Percentiles rank a stretch among this genome's conserved stretches.
phyloP scores from a whole-genome alignment of 1,139 yeast genomes.

The Suhomyces panamericanus region DNA sequence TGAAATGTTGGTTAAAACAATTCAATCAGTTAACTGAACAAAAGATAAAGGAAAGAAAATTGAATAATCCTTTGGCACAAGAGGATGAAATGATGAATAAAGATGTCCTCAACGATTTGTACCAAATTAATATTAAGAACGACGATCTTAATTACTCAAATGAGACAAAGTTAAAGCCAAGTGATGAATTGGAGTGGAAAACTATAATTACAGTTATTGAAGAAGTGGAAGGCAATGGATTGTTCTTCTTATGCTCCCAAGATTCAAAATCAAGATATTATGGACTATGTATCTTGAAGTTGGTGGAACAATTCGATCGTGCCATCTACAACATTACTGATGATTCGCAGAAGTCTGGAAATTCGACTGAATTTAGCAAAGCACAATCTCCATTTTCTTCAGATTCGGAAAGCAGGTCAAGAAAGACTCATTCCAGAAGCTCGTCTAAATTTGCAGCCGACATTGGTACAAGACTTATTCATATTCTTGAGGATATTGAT shows the following conservation, averaged over 20 bases:
- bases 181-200: constrained; percentile 76
- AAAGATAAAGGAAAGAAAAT: constrained; percentile 13
- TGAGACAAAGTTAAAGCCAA: constrained; percentile 33
- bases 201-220: constrained; percentile 81
- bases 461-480: constrained; percentile 74
- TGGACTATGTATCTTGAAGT: constrained; percentile 71
- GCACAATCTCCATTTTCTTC: constrained; percentile 5
- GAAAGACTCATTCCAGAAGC: constrained; percentile 51
- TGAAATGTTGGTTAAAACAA: constrained; percentile 78
- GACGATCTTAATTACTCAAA: constrained; percentile 31
- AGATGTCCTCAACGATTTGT: constrained; percentile 45
- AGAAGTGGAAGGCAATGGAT: constrained; percentile 93
- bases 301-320: constrained; percentile 82
- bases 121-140: constrained; percentile 43
- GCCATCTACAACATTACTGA: constrained; percentile 62
- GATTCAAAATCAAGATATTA: constrained; percentile 71
- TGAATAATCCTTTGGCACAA: constrained; percentile 31
- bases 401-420: constrained; percentile 2
- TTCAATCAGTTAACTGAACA: constrained; percentile 36
- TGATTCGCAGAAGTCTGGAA: neutral
- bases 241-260: constrained; percentile 87
- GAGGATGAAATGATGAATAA: constrained; percentile 43
- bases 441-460: constrained; percentile 79
- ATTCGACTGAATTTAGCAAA: neutral
- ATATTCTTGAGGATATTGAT: constrained; percentile 70